Conservation (phyloP, 176 grass and related monocot genomes). For the Alloteropsis semialata region DNA sequence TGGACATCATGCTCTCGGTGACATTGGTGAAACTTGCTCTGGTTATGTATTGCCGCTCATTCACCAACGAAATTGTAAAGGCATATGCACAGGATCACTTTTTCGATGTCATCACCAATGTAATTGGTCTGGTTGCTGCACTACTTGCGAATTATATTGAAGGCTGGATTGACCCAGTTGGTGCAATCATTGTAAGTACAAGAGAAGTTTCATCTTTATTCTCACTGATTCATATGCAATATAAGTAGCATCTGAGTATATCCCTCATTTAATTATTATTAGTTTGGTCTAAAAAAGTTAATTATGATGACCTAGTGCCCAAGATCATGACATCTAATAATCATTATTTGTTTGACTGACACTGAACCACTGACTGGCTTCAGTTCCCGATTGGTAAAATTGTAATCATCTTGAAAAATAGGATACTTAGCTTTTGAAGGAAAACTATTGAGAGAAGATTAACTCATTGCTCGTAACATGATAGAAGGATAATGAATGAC, state of each 20-base stretch:
- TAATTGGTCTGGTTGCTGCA: slow-evolving; percentile 85
- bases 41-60: slow-evolving; percentile 75
- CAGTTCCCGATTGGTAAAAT: not conserved
- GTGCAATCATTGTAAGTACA: slow-evolving; percentile 86
- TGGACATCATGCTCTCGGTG: slow-evolving; percentile 76
- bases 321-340: not conserved
- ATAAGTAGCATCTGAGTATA: slow-evolving; percentile 11
- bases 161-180: slow-evolving; percentile 87
- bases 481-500: not conserved
- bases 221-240: not conserved
- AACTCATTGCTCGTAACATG: not conserved
- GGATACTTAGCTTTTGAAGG: not conserved
- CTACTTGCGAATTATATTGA: slow-evolving; percentile 73
- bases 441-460: not conserved
- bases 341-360: not conserved
- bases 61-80: slow-evolving; percentile 90
- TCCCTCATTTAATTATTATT: not conserved
- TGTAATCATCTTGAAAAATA: not conserved
- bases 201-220: not conserved
- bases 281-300: not conserved
- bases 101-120: slow-evolving; percentile 90
- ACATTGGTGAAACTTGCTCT: slow-evolving; percentile 83
- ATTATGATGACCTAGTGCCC: not conserved
- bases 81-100: slow-evolving; percentile 97
- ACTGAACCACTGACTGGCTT: not conserved